phyloP scores from a whole-genome alignment of 139 green algal genomes.

The Chlorella sorokiniana region DNA sequence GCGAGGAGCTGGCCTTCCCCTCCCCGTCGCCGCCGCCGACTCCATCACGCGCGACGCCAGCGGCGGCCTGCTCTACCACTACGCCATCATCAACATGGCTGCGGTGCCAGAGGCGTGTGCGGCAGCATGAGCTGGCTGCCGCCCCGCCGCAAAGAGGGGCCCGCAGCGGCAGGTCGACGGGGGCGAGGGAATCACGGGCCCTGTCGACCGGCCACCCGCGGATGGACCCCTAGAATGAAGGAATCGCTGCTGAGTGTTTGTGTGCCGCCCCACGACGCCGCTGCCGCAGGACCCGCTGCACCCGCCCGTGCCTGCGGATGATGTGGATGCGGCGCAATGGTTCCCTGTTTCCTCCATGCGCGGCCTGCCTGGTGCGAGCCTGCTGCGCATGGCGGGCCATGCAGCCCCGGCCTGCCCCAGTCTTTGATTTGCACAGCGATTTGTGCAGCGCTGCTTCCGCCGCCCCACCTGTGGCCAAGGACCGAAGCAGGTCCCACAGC shows the following conservation, averaged over 20 bases:
- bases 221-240: not conserved
- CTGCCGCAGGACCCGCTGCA: constrained; percentile 13
- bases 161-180: too few species aligned
- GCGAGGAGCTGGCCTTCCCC: constrained; percentile 41
- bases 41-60: constrained; percentile 29
- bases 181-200: too few species aligned
- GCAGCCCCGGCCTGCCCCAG: not conserved
- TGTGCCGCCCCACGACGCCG: not conserved
- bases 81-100: constrained; percentile 30
- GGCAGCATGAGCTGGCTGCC: too few species aligned
- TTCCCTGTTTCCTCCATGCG: constrained; percentile 16
- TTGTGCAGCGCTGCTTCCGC: too few species aligned
- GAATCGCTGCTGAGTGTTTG: not conserved
- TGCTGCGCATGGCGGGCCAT: not conserved
- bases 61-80: constrained; percentile 27
- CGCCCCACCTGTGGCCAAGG: too few species aligned
- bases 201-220: too few species aligned
- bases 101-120: not conserved
- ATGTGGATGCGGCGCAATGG: constrained; percentile 24
- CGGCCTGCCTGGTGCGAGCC: constrained; percentile 8
- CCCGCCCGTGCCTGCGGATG: not conserved
- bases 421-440: not conserved
- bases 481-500: too few species aligned
- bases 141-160: too few species aligned
- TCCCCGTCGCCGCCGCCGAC: constrained; percentile 63